Evolutionary conservation across 306 rosid genomes (phyloP), one percentile per base, ranked within the genome.

Genomic region (Malus asiatica): DNA sequence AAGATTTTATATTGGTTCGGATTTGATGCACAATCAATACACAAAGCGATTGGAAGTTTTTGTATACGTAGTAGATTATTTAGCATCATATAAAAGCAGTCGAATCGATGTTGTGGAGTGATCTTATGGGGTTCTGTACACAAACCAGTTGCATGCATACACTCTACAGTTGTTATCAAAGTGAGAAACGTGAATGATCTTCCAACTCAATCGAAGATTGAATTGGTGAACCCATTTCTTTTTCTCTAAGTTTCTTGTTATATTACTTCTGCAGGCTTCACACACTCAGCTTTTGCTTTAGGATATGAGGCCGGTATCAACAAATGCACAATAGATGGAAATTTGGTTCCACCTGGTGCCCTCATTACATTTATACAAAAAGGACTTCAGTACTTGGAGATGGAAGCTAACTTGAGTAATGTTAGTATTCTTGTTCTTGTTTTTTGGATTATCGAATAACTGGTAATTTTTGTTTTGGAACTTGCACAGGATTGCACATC

Each of bases 371-470:
- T 90, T 88, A 86, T 95, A 67, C 99, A 95, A 77, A 95, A 95
- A 83, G 99, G 99, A 57, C 91, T 95, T 76, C 97, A 92, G 73
- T 95, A 92, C 85, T 87, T 95, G 86, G 99, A 95, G 89, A 92
- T 92, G 99, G 99, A 95, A 82, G 99, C 93, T 67, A 95, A 95
- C 88, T 83, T 95, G 92, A 95, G 86, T 87, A 90, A 90, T 89
- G 97, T 95, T 84, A 95, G 97, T 81, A 86, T 80, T 71, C 75
- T 61, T 74, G 64, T 42, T 70, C 77, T 71, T 76, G 79, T 68
- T 72, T 77, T 46, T 35, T 78, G 14, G 27, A 18, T 62, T 16
- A 11, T 61, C 1, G 11, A 25, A 61, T 12, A 16, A 16, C 46
- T 42, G 20, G 58, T 33, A 23, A 42, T 42, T 60, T 60, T 16